A percentile compares a stretch with the other conserved stretches of the same genome.
Evolutionary conservation across 345 rosid species (phyloP).

Genomic region (Gossypium thurberi): DNA sequence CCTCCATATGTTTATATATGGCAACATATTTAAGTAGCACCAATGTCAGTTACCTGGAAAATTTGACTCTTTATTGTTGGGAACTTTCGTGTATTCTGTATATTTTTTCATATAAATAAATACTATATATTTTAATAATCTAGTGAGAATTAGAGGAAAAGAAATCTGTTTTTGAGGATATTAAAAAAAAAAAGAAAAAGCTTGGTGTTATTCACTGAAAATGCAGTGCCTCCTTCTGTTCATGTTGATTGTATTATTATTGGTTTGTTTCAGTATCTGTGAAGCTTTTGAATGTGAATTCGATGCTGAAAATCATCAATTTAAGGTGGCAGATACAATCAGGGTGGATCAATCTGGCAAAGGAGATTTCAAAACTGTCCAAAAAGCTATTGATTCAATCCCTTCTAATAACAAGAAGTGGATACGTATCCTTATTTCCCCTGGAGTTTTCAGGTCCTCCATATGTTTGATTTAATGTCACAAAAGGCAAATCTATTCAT

Average conservation of each 20-base stretch:
- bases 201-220: neutral
- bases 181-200: too few species aligned
- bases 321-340: neutral
- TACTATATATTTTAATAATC: too few species aligned
- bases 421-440: slow-evolving; percentile 13
- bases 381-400: slow-evolving; percentile 20
- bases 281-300: slow-evolving; percentile 3
- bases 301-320: neutral
- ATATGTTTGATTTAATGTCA: neutral
- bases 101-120: too few species aligned
- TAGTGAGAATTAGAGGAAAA: too few species aligned
- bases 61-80: too few species aligned
- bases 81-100: too few species aligned
- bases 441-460: slow-evolving; percentile 9
- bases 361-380: slow-evolving; percentile 22
- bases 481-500: too few species aligned
- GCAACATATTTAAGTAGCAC: too few species aligned
- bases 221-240: neutral
- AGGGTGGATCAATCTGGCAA: slow-evolving; percentile 3
- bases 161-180: too few species aligned
- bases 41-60: too few species aligned
- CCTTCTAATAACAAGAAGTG: slow-evolving; percentile 10
- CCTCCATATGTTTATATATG: too few species aligned
- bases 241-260: neutral
- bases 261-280: neutral